Evolutionary conservation across 2,329 filamentous ascomycete species (phyloP), one percentile per base, ranked within the genome.

Genomic region (Xenosphaeropsis pyriputrescens): DNA sequence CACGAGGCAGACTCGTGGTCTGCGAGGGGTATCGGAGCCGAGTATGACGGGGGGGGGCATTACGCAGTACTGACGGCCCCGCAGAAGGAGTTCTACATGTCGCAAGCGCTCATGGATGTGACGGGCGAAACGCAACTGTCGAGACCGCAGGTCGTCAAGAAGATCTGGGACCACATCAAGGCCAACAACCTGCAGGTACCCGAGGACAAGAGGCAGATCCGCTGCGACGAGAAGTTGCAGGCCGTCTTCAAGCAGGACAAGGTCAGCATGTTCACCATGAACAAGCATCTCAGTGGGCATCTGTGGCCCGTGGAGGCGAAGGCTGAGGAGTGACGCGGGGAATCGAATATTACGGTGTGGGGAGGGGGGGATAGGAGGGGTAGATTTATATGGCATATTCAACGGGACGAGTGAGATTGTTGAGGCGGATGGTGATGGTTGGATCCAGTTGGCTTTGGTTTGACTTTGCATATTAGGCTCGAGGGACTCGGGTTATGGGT

Each of bases 261-360:
- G 52, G 82, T 98, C 36, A 85, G 96, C 60, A 98, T 98, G 91
- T 98, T 98, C 60, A 88, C 85, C 48, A 96, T 98, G 89, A 96
- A 94, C 67, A 95, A 95, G 66, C 74, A 94, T 13, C 75, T 96
- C 9, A 85, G 84, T 45, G 79, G 81, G 55, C 89, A 96, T 53
- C 67, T 96, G 30, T 95, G 93, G 54, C 83, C 81, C 2, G 70
- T 84, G 35, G 85, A 89, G 38, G 85, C 91, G 57, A 41, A 43
- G 45, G 50, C 9, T 50, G 53, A 36, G 52, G 56, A 15, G 22
- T 26, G 22, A 26, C 22, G 22, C 22, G 22, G 18, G 18, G 8
- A 19, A 8, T 19, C 5, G n/a, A n/a, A n/a, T n/a, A n/a, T n/a
- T n/a, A n/a, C n/a, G n/a, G n/a, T n/a, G 8, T 8, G 18, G 5